Evolutionary conservation across 768 basidiomycete species (phyloP), one percentile per base, ranked within the genome.

Genomic region (Hortiboletus campestris): DNA sequence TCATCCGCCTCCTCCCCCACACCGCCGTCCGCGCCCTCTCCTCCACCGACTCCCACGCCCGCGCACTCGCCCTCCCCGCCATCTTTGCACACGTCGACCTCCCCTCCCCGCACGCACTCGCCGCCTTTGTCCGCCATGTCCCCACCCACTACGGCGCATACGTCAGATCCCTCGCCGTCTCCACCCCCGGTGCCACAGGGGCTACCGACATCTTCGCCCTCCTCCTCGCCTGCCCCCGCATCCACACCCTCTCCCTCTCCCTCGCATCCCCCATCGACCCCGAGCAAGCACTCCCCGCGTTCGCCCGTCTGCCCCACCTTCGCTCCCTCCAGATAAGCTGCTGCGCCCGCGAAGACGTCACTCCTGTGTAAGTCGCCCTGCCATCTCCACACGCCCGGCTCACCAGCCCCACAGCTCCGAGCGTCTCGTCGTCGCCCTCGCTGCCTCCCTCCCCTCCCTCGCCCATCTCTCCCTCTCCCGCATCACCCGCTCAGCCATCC

Each of bases 381-480:
- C 38, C n/a, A 6, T 0, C 3, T 7, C 43, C 5, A n/a, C 17
- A 6, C 45, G 2, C 49, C 2, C 19, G 47, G 35, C 52, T 57
- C 20, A 68, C 40, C 56, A 11, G 17, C 20, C 40, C 13, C 35
- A 13, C 53, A 65, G 68, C 20, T 74, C 69, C 70, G 88, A 90
- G 65, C 77, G 88, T 25, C 76, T 88, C 1, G 84, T 81, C 51
- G 87, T 89, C 16, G 79, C 83, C 7, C 84, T 90, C 57, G 86
- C 86, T 0, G 80, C 83, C 2, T 80, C 82, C 2, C 69, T 83
- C 5, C 81, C 81, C 14, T 70, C 75, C 62, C 78, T 90, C 44
- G 67, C 78, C 44, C 76, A 81, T 46, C 77, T 90, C 47, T 74
- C 79, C 6, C 74, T 90, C 12, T 80, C 84, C 49, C 82, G 81